Evolutionary conservation across 768 basidiomycete species (phyloP), one percentile per base, ranked within the genome.

Genomic region (Tylopilus rubrobrunneus): DNA sequence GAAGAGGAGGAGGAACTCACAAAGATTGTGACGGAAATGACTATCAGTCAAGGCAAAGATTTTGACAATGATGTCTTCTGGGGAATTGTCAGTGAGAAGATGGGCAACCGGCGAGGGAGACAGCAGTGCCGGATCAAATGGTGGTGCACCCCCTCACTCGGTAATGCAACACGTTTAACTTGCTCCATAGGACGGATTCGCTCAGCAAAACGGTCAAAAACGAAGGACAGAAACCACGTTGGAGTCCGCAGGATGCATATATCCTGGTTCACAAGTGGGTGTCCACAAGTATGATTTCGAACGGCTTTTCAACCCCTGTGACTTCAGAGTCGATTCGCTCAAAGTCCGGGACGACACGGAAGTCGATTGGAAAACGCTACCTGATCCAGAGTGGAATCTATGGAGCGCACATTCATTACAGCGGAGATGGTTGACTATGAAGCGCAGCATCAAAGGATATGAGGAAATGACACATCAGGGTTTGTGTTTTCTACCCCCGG

Each of bases 51-150:
- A 66, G 88, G 87, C n/a, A 83, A 82, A 63, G 79, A 86, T 59
- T 68, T 82, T 49, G 89, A 90, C 51, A 84, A 82, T 49, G 90
- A 92, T 57, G 83, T 92, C 33, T 92, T 90, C 70, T 93, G 91
- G 91, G 81, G 83, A 15, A 77, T 77, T 49, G 87, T 93, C 37
- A 85, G 84, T 56, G 79, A 85, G 46, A 76, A 78, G 44, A 92
- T 93, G 91, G 87, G 84, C 37, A 81, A 83, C 23, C 85, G 69
- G 45, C 79, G 91, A 46, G 84, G 85, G 34, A 77, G 90, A 58
- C 87, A 91, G 62, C 91, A 93, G 67, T 92, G 91, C 73, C 79
- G 91, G 45, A 88, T 87, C 42, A 93, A 93, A 79, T 93, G 91
- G 89, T 89, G n/a, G 36, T 28, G 55, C 50, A 70, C 51, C 12